Percentiles rank a stretch among this genome's conserved stretches.
Conservation (phyloP, 2,329 filamentous ascomycete species). For the Sclerotinia borealis region DNA sequence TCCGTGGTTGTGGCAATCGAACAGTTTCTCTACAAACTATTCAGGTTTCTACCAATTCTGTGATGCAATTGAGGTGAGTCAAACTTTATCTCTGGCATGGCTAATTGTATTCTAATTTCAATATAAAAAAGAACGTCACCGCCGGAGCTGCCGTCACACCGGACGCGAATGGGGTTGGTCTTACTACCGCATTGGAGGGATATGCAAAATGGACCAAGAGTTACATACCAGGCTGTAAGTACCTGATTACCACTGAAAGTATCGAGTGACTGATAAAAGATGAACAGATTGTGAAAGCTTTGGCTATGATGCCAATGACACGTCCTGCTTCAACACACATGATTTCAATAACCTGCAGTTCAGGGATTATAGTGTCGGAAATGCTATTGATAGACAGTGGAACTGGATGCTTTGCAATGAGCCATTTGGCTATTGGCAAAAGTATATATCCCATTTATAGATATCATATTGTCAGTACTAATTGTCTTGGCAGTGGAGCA, state of each 20-base stretch:
- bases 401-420: conserved; percentile 58
- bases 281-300: conserved; percentile 41
- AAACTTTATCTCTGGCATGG: neutral
- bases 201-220: conserved; percentile 49
- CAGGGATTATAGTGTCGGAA: conserved; percentile 43
- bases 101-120: neutral
- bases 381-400: conserved; percentile 45
- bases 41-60: conserved; percentile 41
- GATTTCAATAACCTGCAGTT: conserved; percentile 44
- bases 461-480: neutral
- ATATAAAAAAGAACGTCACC: conserved; percentile 24
- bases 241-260: neutral
- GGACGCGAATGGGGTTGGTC: conserved; percentile 43
- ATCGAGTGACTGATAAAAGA: neutral
- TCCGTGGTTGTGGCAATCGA: conserved; percentile 52
- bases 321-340: conserved; percentile 49
- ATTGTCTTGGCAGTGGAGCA: conserved; percentile 34
- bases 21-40: conserved; percentile 44
- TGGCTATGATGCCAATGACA: conserved; percentile 41
- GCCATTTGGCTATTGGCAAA: conserved; percentile 53
- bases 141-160: conserved; percentile 31
- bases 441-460: conserved; percentile 31
- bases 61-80: conserved; percentile 36
- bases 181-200: conserved; percentile 46
- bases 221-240: conserved; percentile 44